Base-by-base conservation (phyloP, 805 yeast species). In the Myxozyma neglecta region DNA sequence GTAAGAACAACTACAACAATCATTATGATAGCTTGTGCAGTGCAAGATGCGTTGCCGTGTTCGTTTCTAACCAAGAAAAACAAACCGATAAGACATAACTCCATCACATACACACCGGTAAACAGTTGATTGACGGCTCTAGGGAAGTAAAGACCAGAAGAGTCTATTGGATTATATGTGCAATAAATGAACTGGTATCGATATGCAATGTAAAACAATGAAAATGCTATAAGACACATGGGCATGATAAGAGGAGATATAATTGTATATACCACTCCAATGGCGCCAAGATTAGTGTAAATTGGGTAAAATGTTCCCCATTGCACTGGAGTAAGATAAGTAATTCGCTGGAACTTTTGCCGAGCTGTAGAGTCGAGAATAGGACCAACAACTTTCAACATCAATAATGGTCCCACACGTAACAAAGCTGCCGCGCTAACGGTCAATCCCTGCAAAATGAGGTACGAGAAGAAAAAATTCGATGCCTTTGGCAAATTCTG, bases 291-390 rank as follows among this genome's bases (percentile, higher is more conserved):
- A 1, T 89, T 87, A 0, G 97, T 85, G 65, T 86, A 86, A 0
- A 85, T 81, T 0, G 97, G 90, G 70, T 87, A 92, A 0, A 83
- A 73, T 0, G 90, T 80, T 0, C 97, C 97, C 96, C 96, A 90
- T 61, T 80, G 77, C 20, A 85, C 77, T n/a, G 70, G 69, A 1
- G 83, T 78, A 9, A 83, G 74, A 1, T 69, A 73, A 6, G 80
- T 79, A 29, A 81, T 63, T 53, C 86, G 75, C 6, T 72, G 60
- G 53, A 82, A 80, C 58, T 78, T 79, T 65, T 80, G 79, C 55
- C 94, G 79, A 0, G 96, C 93, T 0, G 96, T 86, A 24, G 68
- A 70, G 55, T 82, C 85, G n/a, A 69, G 61, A 18, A 79, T 66
- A 18, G 72, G 74, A 58, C 76, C 72, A 37, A 71, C 67, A 66